Percentiles rank a stretch among this genome's conserved stretches.
phyloP scores from a whole-genome alignment of 1,284 basidiomycete species.

The Ustilago tritici region DNA sequence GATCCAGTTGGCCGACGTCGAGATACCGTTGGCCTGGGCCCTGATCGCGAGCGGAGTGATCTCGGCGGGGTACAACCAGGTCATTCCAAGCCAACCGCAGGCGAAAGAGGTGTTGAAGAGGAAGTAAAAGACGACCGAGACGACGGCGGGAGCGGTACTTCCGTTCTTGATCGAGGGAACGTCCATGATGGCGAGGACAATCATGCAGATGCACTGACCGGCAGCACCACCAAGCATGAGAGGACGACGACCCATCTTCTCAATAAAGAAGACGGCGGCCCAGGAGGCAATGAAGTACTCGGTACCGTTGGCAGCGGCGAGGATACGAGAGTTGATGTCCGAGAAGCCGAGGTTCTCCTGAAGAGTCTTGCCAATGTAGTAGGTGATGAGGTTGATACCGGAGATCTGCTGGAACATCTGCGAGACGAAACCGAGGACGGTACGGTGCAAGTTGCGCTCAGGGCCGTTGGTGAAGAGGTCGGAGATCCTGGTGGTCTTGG shows the following conservation, averaged over 20 bases:
- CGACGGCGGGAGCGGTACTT: slow-evolving; percentile 37
- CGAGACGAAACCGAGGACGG: slow-evolving; percentile 60
- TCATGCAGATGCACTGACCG: slow-evolving; percentile 63
- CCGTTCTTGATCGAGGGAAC: slow-evolving; percentile 26
- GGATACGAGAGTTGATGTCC: slow-evolving; percentile 59
- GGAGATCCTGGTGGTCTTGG: slow-evolving; percentile 35
- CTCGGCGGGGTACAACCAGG: slow-evolving; percentile 69
- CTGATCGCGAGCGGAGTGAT: slow-evolving; percentile 65
- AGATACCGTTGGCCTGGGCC: slow-evolving; percentile 65
- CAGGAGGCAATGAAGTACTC: slow-evolving; percentile 68
- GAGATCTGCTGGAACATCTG: slow-evolving; percentile 69
- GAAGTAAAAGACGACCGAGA: slow-evolving; percentile 63
- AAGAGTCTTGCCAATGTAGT: slow-evolving; percentile 67
- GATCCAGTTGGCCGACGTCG: slow-evolving; percentile 63
- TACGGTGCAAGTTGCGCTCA: slow-evolving; percentile 67
- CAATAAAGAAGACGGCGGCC: slow-evolving; percentile 65
- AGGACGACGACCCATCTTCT: slow-evolving; percentile 62
- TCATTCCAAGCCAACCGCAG: slow-evolving; percentile 68
- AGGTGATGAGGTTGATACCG: slow-evolving; percentile 67
- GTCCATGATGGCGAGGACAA: slow-evolving; percentile 50
- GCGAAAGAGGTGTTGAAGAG: slow-evolving; percentile 68
- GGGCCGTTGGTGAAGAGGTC: slow-evolving; percentile 66
- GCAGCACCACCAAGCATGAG: slow-evolving; percentile 64
- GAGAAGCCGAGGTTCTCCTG: slow-evolving; percentile 61
- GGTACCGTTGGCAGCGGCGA: slow-evolving; percentile 66